Conservation (phyloP, 352 stramenopile genomes). For the Detonula confervacea region DNA sequence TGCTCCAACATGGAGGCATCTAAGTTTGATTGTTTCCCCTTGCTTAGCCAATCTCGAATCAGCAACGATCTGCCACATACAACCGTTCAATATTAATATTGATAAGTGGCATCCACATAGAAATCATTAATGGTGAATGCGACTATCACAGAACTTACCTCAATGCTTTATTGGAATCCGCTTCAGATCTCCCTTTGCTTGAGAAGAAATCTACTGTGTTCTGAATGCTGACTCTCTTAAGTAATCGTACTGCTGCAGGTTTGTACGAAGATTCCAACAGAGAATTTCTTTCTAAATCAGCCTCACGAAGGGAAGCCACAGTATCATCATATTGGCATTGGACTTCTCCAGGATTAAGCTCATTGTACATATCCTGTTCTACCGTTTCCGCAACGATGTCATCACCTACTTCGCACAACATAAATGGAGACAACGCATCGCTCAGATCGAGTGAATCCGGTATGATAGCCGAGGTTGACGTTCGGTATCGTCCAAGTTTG, state of each 20-base stretch:
- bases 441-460: constrained; percentile 41
- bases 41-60: constrained; percentile 34
- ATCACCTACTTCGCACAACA: constrained; percentile 57
- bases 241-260: constrained; percentile 49
- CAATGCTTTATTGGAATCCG: constrained; percentile 69
- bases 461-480: constrained; percentile 35
- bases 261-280: constrained; percentile 18
- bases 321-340: constrained; percentile 72
- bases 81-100: not conserved
- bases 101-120: not conserved
- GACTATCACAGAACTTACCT: constrained; percentile 45
- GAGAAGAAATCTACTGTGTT: constrained; percentile 68
- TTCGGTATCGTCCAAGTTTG: constrained; percentile 70
- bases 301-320: not conserved
- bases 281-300: not conserved
- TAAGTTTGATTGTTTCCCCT: too few species aligned
- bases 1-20: constrained; percentile 23
- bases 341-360: constrained; percentile 34
- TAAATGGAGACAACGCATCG: constrained; percentile 69
- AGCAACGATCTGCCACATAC: constrained; percentile 32
- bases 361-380: constrained; percentile 57
- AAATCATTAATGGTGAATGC: constrained; percentile 15
- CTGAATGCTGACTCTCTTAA: constrained; percentile 66
- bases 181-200: constrained; percentile 62
- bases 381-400: constrained; percentile 16